phyloP scores from a whole-genome alignment of 805 yeast genomes.

The Pichia exigua region DNA sequence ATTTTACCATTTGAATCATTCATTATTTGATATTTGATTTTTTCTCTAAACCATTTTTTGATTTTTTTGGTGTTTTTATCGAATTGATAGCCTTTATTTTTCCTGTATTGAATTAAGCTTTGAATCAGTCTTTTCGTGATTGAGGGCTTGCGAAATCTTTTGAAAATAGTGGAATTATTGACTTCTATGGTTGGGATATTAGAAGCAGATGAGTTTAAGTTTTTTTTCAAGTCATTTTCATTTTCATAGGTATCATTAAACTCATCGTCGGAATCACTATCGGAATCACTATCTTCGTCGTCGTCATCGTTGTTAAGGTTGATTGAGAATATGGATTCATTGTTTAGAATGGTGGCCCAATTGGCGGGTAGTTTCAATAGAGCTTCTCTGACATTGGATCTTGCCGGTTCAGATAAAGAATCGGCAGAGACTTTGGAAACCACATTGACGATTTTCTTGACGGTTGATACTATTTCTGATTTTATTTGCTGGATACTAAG shows the following conservation, averaged over 20 bases:
- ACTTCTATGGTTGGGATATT: conserved; percentile 9
- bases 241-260: conserved; percentile 14
- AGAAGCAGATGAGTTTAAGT: background rate
- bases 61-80: conserved; percentile 10
- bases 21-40: conserved; percentile 23
- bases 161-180: conserved; percentile 8
- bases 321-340: conserved; percentile 8
- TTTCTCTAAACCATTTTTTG: conserved; percentile 22
- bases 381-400: conserved; percentile 72
- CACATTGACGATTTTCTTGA: conserved; percentile 77
- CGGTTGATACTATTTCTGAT: conserved; percentile 79
- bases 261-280: conserved; percentile 16
- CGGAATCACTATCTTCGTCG: conserved; percentile 7
- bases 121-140: conserved; percentile 23
- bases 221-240: conserved; percentile 10
- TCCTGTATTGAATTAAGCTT: conserved; percentile 24
- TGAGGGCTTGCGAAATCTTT: conserved; percentile 10
- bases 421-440: conserved; percentile 79
- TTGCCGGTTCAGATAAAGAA: conserved; percentile 68
- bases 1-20: conserved; percentile 59
- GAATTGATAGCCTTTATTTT: conserved; percentile 7
- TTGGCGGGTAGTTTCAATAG: conserved; percentile 67
- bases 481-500: conserved; percentile 43
- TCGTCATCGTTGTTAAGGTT: conserved; percentile 14
- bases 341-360: conserved; percentile 41